These are phyloP conservation scores for Colletotrichum falcatum DNA, from an alignment of 2,329 filamentous ascomycete species.

Conservation along the genomic window DNA sequence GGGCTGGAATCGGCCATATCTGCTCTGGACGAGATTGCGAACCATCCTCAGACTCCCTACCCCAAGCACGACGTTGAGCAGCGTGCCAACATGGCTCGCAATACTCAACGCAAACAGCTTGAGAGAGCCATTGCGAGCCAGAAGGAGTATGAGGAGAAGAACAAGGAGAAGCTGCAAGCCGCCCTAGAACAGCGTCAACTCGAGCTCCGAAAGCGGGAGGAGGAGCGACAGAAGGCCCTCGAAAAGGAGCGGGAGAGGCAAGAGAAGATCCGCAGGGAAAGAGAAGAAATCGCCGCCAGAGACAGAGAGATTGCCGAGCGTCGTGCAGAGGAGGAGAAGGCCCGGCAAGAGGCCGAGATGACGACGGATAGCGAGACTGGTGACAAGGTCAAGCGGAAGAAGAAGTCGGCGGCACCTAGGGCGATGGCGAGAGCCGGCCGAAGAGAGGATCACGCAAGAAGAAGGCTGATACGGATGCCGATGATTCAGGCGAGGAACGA, in stretches of 20 bases:
- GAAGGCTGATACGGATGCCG: slow-evolving; percentile 57
- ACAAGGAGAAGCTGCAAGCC: slow-evolving; percentile 86
- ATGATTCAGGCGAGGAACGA: slow-evolving; percentile 62
- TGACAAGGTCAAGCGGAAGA: slow-evolving; percentile 83
- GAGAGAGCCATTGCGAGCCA: slow-evolving; percentile 87
- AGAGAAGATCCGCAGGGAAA: slow-evolving; percentile 86
- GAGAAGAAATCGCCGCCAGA: slow-evolving; percentile 81
- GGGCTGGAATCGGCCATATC: slow-evolving; percentile 90
- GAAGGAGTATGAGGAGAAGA: slow-evolving; percentile 91
- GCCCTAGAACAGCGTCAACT: slow-evolving; percentile 84
- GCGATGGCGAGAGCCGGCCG: slow-evolving; percentile 49
- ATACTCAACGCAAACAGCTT: slow-evolving; percentile 93
- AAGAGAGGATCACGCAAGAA: slow-evolving; percentile 71
- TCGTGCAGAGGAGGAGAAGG: slow-evolving; percentile 77
- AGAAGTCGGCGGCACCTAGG: slow-evolving; percentile 61
- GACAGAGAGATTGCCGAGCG: slow-evolving; percentile 79
- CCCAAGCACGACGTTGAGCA: slow-evolving; percentile 91
- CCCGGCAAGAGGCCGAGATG: slow-evolving; percentile 79
- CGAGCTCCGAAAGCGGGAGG: slow-evolving; percentile 82
- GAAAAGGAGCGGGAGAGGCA: slow-evolving; percentile 80
- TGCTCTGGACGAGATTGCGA: slow-evolving; percentile 72
- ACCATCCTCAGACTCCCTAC: slow-evolving; percentile 80
- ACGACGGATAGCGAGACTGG: slow-evolving; percentile 87
- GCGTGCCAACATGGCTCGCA: slow-evolving; percentile 95
- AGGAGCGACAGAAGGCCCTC: slow-evolving; percentile 75